phyloP scores from a whole-genome alignment of 2,329 filamentous ascomycete genomes.

The Fusarium metavorans region DNA sequence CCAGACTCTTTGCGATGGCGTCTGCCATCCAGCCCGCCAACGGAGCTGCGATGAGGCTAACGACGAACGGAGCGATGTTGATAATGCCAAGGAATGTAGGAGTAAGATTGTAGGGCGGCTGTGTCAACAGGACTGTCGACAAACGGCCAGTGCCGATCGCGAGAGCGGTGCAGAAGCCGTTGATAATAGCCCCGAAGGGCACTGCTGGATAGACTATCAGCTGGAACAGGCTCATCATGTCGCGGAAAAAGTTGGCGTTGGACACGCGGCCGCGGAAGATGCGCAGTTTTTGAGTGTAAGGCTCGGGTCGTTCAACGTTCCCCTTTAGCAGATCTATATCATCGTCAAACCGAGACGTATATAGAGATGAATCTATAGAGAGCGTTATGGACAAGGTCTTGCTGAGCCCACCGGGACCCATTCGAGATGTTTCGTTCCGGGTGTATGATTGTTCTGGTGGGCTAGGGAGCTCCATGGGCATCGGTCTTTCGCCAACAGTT shows the following conservation, averaged over 20 bases:
- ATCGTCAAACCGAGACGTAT: too few species aligned
- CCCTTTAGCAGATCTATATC: slow-evolving; percentile 2
- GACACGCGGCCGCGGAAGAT: neutral
- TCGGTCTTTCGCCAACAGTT: too few species aligned
- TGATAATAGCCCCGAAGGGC: neutral
- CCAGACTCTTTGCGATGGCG: neutral
- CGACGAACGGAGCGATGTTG: neutral
- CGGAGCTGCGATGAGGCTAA: neutral
- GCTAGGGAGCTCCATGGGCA: too few species aligned
- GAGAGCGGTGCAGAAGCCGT: slow-evolving; percentile 1
- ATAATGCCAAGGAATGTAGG: neutral
- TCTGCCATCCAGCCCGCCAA: slow-evolving; percentile 2
- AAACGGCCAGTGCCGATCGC: neutral
- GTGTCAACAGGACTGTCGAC: neutral
- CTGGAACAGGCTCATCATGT: neutral
- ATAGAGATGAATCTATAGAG: too few species aligned
- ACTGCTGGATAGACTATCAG: slow-evolving; percentile 2
- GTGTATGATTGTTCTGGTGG: too few species aligned
- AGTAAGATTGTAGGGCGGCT: slow-evolving; percentile 1
- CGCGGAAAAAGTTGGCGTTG: neutral
- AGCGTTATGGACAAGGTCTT: too few species aligned
- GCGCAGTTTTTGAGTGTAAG: neutral
- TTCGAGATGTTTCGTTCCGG: too few species aligned
- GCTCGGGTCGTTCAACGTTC: neutral
- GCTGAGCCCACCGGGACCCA: too few species aligned